A percentile compares a stretch with the other conserved stretches of the same genome.
phyloP scores from a whole-genome alignment of 176 grass and related monocot species.

The Tillandsia leiboldiana region DNA sequence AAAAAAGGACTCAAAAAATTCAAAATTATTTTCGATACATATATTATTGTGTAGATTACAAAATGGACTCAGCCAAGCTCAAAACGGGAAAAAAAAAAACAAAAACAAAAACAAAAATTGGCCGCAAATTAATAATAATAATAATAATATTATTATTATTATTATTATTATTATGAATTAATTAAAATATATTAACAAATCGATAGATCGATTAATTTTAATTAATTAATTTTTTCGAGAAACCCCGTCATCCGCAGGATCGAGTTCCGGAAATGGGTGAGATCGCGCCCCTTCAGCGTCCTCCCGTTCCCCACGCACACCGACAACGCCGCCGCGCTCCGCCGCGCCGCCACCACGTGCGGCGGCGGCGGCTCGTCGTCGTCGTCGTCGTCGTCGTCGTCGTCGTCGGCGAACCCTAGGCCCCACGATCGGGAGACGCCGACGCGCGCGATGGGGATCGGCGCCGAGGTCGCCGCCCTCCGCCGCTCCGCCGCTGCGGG shows the following conservation, averaged over 20 bases:
- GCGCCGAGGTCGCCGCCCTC: background rate
- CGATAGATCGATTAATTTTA: background rate
- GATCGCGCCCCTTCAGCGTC: conserved; percentile 80
- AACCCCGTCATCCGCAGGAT: conserved; percentile 67
- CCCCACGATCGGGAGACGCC: conserved; percentile 30
- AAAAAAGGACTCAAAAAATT: too few relatives aligned
- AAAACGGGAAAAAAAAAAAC: too few relatives aligned
- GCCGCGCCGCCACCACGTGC: conserved; percentile 19
- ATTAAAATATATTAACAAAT: too few relatives aligned
- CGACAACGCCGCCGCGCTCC: conserved; percentile 30
- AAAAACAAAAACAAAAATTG: too few relatives aligned
- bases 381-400: background rate
- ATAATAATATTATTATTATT: too few relatives aligned
- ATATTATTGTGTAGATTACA: too few relatives aligned
- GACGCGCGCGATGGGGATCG: conserved; percentile 1
- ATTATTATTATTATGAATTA: too few relatives aligned
- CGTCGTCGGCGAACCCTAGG: background rate
- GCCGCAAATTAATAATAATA: too few relatives aligned
- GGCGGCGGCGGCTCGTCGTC: conserved; percentile 29
- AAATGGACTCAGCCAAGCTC: too few relatives aligned
- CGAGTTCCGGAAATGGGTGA: conserved; percentile 39
- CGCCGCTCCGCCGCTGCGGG: background rate
- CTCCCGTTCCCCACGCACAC: conserved; percentile 64
- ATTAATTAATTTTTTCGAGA: conserved; percentile 31
- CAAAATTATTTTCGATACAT: too few relatives aligned